Evolutionary conservation across 1,284 basidiomycete genomes (phyloP).

Genomic region (Apiotrichum mycotoxinovorans): DNA sequence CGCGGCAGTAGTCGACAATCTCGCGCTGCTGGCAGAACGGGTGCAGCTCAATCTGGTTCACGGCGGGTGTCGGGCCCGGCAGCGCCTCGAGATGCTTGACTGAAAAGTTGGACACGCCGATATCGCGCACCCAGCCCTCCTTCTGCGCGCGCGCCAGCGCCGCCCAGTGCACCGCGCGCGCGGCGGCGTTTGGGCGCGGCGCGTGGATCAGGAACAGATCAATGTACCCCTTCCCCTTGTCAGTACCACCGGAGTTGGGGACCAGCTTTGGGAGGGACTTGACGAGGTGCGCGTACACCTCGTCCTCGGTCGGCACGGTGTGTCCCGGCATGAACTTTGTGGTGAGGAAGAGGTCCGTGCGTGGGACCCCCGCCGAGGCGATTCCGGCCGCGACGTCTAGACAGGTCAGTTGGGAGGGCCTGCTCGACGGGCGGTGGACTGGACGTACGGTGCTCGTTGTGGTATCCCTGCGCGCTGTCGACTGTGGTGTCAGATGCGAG

Average conservation of each 20-base stretch:
- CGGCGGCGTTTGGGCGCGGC: constrained; percentile 30
- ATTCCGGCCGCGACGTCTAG: constrained; percentile 35
- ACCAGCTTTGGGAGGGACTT: constrained; percentile 26
- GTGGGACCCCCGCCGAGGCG: constrained; percentile 17
- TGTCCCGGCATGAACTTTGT: constrained; percentile 62
- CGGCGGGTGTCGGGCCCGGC: constrained; percentile 61
- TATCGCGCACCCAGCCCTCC: constrained; percentile 63
- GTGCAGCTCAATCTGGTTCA: constrained; percentile 75
- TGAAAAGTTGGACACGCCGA: constrained; percentile 75
- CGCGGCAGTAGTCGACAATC: constrained; percentile 71
- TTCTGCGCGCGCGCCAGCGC: constrained; percentile 48
- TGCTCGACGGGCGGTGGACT: not conserved
- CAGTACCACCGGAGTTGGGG: constrained; percentile 4
- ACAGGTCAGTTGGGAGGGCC: not conserved
- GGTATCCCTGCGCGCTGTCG: constrained; percentile 62
- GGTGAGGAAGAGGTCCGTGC: constrained; percentile 51
- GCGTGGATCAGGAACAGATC: constrained; percentile 73
- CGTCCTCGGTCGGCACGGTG: constrained; percentile 45
- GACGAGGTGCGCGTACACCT: constrained; percentile 48
- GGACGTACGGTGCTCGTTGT: constrained; percentile 72
- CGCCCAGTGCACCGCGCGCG: constrained; percentile 37
- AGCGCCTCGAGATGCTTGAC: constrained; percentile 76
- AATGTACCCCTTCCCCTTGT: constrained; percentile 54
- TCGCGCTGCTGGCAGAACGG: constrained; percentile 73
- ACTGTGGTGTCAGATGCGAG: constrained; percentile 13